A percentile compares a stretch with the other conserved stretches of the same genome.
Evolutionary conservation across 768 basidiomycete genomes (phyloP).

Genomic region (Tricholoma flavovirens): DNA sequence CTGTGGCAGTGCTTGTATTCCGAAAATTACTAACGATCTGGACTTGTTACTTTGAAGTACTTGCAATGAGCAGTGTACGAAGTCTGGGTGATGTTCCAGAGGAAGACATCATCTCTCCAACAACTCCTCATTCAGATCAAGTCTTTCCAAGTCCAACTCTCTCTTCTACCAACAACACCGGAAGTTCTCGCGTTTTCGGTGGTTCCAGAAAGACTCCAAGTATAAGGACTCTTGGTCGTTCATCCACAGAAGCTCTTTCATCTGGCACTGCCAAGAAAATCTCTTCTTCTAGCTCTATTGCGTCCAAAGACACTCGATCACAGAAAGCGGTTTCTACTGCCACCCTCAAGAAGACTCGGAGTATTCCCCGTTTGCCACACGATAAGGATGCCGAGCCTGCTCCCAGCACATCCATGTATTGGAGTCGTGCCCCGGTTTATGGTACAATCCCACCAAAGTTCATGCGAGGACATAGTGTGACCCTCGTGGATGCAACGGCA

Average conservation of each 20-base stretch:
- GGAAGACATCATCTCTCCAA: conserved; percentile 20
- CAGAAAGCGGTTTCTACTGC: conserved; percentile 16
- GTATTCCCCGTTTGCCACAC: conserved; percentile 56
- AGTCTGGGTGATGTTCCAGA: conserved; percentile 31
- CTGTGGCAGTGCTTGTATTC: too few species aligned
- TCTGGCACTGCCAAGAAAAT: conserved; percentile 14
- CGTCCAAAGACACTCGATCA: conserved; percentile 14
- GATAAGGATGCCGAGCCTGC: conserved; percentile 52
- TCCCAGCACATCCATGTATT: conserved; percentile 77
- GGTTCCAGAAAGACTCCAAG: conserved; percentile 22
- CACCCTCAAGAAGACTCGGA: conserved; percentile 31
- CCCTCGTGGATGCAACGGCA: conserved; percentile 72
- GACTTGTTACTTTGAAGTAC: too few species aligned
- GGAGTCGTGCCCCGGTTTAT: conserved; percentile 79
- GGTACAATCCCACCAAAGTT: conserved; percentile 59
- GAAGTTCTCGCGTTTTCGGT: conserved; percentile 6
- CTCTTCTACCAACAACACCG: conserved; percentile 1
- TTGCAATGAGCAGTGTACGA: conserved; percentile 18
- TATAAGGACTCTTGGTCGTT: conserved; percentile 28
- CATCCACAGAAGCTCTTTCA: conserved; percentile 12
- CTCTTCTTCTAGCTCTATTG: conserved; percentile 16
- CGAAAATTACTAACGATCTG: too few species aligned
- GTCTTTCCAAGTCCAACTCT: conserved; percentile 6
- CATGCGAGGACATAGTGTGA: conserved; percentile 81
- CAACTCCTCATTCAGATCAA: conserved; percentile 9